Evolutionary conservation across 1,284 basidiomycete species (phyloP), one percentile per base, ranked within the genome.

Genomic region (Melanopsichium pennsylvanicum): DNA sequence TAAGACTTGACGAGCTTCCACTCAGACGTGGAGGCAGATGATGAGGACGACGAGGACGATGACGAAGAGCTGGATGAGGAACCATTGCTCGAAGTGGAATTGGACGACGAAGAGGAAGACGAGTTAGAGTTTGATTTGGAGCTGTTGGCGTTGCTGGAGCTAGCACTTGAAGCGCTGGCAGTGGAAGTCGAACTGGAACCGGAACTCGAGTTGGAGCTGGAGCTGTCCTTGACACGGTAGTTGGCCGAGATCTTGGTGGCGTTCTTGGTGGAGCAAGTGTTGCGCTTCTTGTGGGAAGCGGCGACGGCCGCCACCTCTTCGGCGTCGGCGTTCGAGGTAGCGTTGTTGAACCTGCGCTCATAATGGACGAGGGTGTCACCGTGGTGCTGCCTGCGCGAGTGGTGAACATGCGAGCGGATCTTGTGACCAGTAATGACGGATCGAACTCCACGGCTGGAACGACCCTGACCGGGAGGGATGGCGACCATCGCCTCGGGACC

Each of bases 361-460:
- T 50, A 25, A 27, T 22, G 26, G 36, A 48, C 19, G 33, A 56
- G 32, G 21, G 49, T 41, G 37, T 58, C 46, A 33, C 45, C 29
- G 40, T 47, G 45, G 16, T 41, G 35, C 15, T 58, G 58, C 25
- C 66, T 36, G 33, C 60, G 67, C 43, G 67, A 64, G 57, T 60
- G 67, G 56, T 66, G 68, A 12, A 45, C 43, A 37, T 70, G 68
- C 10, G 57, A 61, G 15, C 68, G 68, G 31, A 70, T 66, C 62
- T 70, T 70, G 49, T 66, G 68, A 26, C 68, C 68, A n/a, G 68
- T 66, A 50, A 70, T 62, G 49, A 70, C 54, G 58, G 58, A 60
- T 12, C 63, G 62, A 34, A 71, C 52, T 44, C 62, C 59, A 22
- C 50, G 54, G 44, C 42, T 63, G 58, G 50, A 54, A 18, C 58